These are phyloP conservation scores for Metarhizium rileyi DNA, from an alignment of 2,329 filamentous ascomycete genomes.

Conservation along the genomic window DNA sequence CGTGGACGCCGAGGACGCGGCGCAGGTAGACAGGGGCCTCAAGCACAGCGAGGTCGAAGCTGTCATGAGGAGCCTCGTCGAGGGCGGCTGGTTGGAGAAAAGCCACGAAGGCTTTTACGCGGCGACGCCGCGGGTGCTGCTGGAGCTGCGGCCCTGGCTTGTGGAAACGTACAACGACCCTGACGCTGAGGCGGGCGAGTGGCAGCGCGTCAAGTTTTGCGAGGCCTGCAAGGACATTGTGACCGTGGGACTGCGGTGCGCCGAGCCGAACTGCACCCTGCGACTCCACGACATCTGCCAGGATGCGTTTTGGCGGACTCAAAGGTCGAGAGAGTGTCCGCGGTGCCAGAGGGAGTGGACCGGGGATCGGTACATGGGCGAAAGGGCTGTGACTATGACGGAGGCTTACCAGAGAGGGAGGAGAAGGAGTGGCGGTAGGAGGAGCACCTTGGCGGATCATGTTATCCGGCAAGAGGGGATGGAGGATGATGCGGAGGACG, in stretches of 20 bases:
- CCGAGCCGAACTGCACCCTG: conserved; percentile 54
- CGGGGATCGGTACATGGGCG: conserved; percentile 41
- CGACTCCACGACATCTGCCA: conserved; percentile 72
- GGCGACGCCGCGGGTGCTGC: conserved; percentile 64
- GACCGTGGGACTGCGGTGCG: conserved; percentile 72
- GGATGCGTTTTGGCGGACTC: conserved; percentile 61
- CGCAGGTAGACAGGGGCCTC: conserved; percentile 44
- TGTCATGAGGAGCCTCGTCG: conserved; percentile 58
- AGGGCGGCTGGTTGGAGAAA: conserved; percentile 77
- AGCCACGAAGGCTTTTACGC: conserved; percentile 64
- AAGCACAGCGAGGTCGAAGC: conserved; percentile 70
- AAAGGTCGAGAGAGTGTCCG: conserved; percentile 54
- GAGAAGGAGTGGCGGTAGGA: conserved; percentile 24
- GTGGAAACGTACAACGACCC: conserved; percentile 82
- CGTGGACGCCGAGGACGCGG: conserved; percentile 20
- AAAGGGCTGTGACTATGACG: conserved; percentile 45
- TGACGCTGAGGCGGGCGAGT: conserved; percentile 47
- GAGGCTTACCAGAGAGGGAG: conserved; percentile 37
- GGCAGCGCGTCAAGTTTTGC: conserved; percentile 76
- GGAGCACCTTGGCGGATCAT: conserved; percentile 25
- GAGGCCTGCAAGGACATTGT: conserved; percentile 83
- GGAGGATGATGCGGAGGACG: conserved; percentile 8
- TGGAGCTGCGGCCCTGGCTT: conserved; percentile 80
- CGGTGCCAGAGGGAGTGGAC: conserved; percentile 44
- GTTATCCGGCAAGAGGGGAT: conserved; percentile 17